Percentiles rank a stretch among this genome's conserved stretches.
Evolutionary conservation across 176 grass and related monocot species (phyloP).

Genomic region (Hyparrhenia diplandra): DNA sequence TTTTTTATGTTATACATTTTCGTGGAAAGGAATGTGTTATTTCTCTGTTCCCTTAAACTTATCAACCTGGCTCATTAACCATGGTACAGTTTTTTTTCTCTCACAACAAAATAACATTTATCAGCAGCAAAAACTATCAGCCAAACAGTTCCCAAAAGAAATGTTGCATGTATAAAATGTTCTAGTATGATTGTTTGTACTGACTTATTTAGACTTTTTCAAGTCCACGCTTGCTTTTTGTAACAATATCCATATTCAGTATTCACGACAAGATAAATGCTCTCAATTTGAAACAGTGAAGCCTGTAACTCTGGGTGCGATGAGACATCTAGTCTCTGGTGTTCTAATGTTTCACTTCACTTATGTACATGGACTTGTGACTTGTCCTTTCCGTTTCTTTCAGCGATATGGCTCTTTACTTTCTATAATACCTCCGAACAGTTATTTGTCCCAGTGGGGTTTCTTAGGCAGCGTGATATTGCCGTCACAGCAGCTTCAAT

Average conservation of each 20-base stretch:
- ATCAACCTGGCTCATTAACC: too few relatives aligned
- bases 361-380: too few relatives aligned
- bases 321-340: background rate
- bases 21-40: too few relatives aligned
- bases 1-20: too few relatives aligned
- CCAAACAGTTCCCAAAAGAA: too few relatives aligned
- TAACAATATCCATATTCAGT: background rate
- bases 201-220: background rate
- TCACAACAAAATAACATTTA: too few relatives aligned
- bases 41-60: too few relatives aligned
- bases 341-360: background rate
- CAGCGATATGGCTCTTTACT: background rate
- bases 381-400: background rate
- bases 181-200: background rate
- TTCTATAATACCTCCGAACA: constrained; percentile 59
- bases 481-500: constrained; percentile 84
- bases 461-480: constrained; percentile 78
- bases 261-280: background rate
- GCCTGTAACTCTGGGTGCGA: background rate
- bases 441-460: constrained; percentile 58
- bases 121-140: too few relatives aligned
- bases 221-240: background rate
- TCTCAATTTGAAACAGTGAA: background rate
- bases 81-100: too few relatives aligned
- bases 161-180: too few relatives aligned